Conservation (phyloP, 768 basidiomycete species). For the Rossbeevera mucosa region DNA sequence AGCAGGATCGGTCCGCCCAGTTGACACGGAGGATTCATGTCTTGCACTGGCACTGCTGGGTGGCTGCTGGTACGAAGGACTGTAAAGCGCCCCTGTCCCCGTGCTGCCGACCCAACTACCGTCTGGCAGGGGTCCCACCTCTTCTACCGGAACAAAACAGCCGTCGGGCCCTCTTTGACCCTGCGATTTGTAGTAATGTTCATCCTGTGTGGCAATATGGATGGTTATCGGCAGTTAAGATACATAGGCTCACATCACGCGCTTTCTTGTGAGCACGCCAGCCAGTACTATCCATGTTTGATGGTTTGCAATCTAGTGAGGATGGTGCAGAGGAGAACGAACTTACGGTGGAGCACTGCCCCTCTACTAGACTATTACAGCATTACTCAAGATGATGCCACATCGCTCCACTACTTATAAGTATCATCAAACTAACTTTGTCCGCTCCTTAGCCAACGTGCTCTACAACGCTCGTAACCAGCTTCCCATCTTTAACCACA, state of each 20-base stretch:
- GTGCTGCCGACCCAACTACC: conserved; percentile 54
- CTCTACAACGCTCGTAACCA: conserved; percentile 87
- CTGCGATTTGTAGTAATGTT: conserved; percentile 19
- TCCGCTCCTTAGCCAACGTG: conserved; percentile 52
- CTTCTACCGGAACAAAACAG: conserved; percentile 49
- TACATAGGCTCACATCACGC: conserved; percentile 45
- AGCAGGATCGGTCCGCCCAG: conserved; percentile 15
- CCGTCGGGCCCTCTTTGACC: conserved; percentile 46
- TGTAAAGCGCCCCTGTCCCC: conserved; percentile 32
- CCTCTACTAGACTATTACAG: neutral
- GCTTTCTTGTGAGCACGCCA: conserved; percentile 71
- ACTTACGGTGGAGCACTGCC: neutral
- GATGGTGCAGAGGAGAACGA: neutral
- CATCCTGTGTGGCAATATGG: conserved; percentile 28
- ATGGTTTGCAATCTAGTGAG: neutral
- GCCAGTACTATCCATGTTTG: conserved; percentile 67
- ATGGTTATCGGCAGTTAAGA: neutral
- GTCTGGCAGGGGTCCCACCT: conserved; percentile 59
- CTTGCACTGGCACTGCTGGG: conserved; percentile 26
- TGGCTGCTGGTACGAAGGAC: conserved; percentile 4
- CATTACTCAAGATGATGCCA: neutral
- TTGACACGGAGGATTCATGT: conserved; percentile 16
- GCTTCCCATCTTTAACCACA: conserved; percentile 70
- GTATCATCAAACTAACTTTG: neutral
- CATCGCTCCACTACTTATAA: neutral